Percentiles rank a stretch among this genome's conserved stretches.
Evolutionary conservation across 345 rosid species (phyloP).

Genomic region (Camelina sativa): DNA sequence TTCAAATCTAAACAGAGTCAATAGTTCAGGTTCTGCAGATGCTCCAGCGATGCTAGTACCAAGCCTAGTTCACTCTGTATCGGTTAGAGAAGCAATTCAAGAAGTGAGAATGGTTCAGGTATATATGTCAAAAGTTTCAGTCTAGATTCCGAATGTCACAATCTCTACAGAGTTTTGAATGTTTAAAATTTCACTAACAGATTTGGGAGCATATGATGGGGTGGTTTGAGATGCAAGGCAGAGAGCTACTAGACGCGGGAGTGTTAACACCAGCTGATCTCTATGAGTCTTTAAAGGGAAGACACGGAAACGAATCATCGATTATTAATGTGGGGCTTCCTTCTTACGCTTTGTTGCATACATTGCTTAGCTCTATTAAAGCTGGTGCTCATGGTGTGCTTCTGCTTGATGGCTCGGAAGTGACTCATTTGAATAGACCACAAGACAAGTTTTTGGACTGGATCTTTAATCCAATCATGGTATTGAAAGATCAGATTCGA

Average conservation of each 20-base stretch:
- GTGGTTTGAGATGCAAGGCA: slow-evolving; percentile 67
- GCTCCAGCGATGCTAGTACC: slow-evolving; percentile 78
- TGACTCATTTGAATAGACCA: slow-evolving; percentile 69
- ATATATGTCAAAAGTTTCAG: slow-evolving; percentile 38
- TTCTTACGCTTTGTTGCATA: slow-evolving; percentile 60
- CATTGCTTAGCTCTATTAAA: slow-evolving; percentile 62
- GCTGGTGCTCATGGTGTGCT: slow-evolving; percentile 65
- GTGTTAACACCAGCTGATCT: slow-evolving; percentile 58
- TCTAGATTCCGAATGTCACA: neutral
- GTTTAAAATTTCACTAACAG: slow-evolving; percentile 38
- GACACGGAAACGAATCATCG: slow-evolving; percentile 51
- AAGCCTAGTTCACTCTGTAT: slow-evolving; percentile 67
- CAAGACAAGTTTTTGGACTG: slow-evolving; percentile 75
- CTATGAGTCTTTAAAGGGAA: slow-evolving; percentile 59
- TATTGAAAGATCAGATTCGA: slow-evolving; percentile 72
- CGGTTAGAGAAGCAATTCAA: slow-evolving; percentile 78
- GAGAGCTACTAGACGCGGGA: slow-evolving; percentile 60
- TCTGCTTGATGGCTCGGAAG: slow-evolving; percentile 65
- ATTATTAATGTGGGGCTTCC: slow-evolving; percentile 66
- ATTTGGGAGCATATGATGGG: slow-evolving; percentile 66
- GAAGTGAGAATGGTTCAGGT: slow-evolving; percentile 93
- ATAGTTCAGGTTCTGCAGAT: slow-evolving; percentile 44
- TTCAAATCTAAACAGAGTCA: slow-evolving; percentile 43
- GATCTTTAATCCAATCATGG: slow-evolving; percentile 75
- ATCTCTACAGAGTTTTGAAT: neutral